phyloP scores from a whole-genome alignment of 2,329 filamentous ascomycete species.

The Neonectria neomacrospora region DNA sequence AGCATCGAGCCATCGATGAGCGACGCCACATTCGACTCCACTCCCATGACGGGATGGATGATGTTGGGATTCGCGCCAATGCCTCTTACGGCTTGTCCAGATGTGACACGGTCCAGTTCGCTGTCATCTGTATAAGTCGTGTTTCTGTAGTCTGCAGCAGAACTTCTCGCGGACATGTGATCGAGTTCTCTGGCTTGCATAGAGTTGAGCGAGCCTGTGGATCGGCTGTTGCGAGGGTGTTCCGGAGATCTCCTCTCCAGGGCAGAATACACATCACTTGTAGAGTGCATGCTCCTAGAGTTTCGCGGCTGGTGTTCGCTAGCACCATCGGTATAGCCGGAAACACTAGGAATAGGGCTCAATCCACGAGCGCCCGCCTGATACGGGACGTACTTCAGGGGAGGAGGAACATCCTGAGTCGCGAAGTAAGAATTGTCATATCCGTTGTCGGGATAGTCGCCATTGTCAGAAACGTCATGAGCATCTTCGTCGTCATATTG shows the following conservation, averaged over 20 bases:
- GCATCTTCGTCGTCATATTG: conserved; percentile 59
- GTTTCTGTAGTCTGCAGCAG: conserved; percentile 65
- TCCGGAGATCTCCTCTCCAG: conserved; percentile 67
- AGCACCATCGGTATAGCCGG: conserved; percentile 81
- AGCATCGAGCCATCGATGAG: conserved; percentile 79
- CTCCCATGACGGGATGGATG: conserved; percentile 75
- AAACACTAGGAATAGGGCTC: conserved; percentile 93
- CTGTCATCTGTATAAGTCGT: conserved; percentile 63
- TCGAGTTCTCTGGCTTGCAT: conserved; percentile 63
- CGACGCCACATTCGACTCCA: conserved; percentile 92
- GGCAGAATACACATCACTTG: conserved; percentile 70
- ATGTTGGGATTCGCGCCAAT: conserved; percentile 80
- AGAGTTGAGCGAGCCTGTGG: conserved; percentile 49
- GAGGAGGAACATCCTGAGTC: conserved; percentile 71
- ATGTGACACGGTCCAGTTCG: conserved; percentile 68
- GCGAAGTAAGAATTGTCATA: conserved; percentile 63
- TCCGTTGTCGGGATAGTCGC: conserved; percentile 55
- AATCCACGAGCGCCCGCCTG: conserved; percentile 76
- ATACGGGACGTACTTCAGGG: conserved; percentile 74
- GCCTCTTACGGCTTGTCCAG: conserved; percentile 76
- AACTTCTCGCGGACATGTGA: conserved; percentile 63
- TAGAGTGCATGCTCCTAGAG: conserved; percentile 62
- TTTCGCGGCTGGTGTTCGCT: conserved; percentile 69
- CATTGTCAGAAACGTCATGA: conserved; percentile 44
- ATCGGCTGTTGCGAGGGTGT: conserved; percentile 49